Base-by-base conservation (phyloP, 2,329 filamentous ascomycete species). In the Colletotrichum sp. region DNA sequence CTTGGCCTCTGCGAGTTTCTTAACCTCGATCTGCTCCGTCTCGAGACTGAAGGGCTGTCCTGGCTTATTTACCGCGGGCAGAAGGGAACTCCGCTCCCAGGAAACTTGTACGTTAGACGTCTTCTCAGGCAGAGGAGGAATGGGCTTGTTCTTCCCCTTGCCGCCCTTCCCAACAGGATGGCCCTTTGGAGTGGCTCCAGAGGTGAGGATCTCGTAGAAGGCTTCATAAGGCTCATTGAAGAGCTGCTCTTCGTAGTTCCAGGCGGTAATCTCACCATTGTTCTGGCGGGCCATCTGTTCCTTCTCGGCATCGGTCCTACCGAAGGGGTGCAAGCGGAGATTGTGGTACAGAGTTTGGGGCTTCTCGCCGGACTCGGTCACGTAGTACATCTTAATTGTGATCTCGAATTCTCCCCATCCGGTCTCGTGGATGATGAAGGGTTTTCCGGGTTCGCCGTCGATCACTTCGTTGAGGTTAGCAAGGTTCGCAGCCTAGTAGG, bases 381-480 rank as follows among this genome's bases (percentile, higher is more conserved):
- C 93, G 86, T 98, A 99, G 88, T 98, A 98, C 60, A 99, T 90
- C 83, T 98, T 96, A 83, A 99, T 94, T 78, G 96, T 95, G 81
- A 99, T 98, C 84, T 97, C 95, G 87, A 99, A 99, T 86, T 98
- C 97, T 81, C 97, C 97, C 95, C 98, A 99, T 65, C 97, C 97
- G 0, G 97, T 99, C 85, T 99, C 97, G 78, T 92, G 92, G 77
- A 99, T 94, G 81, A 95, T 89, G 81, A 98, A 99, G 13, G 96
- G 82, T 77, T 91, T 90, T n/a, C 89, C 88, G 1, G 87, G 86
- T 67, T 95, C 91, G 77, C 92, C 91, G 81, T 98, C 96, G 81
- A 97, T 89, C 83, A 94, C 89, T 91, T 15, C 16, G 52, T 32
- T 28, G 55, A 49, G 34, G 57, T 81, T 62, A 84, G 80, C 68